Percentiles rank a stretch among this genome's conserved stretches.
Evolutionary conservation across 768 basidiomycete genomes (phyloP).

Genomic region (Psilocybe cubensis): DNA sequence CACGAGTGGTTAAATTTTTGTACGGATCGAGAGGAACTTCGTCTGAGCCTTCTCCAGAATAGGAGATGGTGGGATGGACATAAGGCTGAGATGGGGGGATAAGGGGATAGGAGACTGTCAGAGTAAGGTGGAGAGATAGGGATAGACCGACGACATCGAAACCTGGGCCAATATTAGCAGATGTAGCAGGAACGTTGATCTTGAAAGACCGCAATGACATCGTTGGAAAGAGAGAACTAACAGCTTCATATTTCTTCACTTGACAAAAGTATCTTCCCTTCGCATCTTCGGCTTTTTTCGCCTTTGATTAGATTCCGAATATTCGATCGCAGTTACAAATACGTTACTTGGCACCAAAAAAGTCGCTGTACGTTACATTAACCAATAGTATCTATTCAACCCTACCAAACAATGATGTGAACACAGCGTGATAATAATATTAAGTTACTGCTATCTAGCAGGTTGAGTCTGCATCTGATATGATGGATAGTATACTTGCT

Average conservation of each 20-base stretch:
- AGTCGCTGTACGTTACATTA: slow-evolving; percentile 3
- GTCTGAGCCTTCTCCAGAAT: slow-evolving; percentile 86
- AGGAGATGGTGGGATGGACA: slow-evolving; percentile 64
- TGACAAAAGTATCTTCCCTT: background rate
- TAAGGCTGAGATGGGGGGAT: slow-evolving; percentile 36
- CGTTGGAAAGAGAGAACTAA: background rate
- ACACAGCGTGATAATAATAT: slow-evolving; percentile 2
- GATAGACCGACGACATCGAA: slow-evolving; percentile 99
- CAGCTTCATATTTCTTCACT: background rate
- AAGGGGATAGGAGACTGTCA: slow-evolving; percentile 56
- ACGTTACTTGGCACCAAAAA: slow-evolving; percentile 12
- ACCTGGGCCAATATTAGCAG: slow-evolving; percentile 98
- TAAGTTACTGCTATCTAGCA: slow-evolving; percentile 20
- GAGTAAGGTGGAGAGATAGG: slow-evolving; percentile 80
- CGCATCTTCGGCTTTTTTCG: slow-evolving; percentile 7
- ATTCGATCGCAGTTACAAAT: background rate
- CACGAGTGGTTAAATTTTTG: slow-evolving; percentile 96
- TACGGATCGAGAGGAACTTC: slow-evolving; percentile 95
- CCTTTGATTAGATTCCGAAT: background rate
- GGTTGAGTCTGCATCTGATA: slow-evolving; percentile 29
- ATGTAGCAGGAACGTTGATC: slow-evolving; percentile 94
- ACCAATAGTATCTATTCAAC: slow-evolving; percentile 3
- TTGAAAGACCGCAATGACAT: slow-evolving; percentile 44
- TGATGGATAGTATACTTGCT: slow-evolving; percentile 27
- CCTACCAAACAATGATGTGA: slow-evolving; percentile 5